Evolutionary conservation across 2,329 filamentous ascomycete species (phyloP).

Genomic region (Colletotrichum agaves): DNA sequence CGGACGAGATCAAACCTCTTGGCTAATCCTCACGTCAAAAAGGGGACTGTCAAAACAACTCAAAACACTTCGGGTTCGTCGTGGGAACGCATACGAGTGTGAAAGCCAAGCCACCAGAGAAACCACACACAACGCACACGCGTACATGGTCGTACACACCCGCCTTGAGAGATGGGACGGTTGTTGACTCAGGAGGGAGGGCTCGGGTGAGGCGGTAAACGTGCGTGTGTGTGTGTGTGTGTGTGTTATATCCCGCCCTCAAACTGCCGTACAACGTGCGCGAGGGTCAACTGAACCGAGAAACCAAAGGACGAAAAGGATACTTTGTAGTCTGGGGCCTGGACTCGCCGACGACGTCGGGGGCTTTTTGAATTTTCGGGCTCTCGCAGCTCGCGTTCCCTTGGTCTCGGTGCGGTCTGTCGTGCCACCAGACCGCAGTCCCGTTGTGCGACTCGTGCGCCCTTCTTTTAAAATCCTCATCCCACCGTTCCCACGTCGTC

Average conservation of each 20-base stretch:
- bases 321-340: no score
- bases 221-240: no score
- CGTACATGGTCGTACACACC: no score
- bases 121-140: no score
- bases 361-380: no score
- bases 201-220: background rate
- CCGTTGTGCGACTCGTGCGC: no score
- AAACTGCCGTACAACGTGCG: background rate
- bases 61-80: constrained; percentile 19
- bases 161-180: background rate
- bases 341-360: no score
- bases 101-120: no score
- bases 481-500: no score
- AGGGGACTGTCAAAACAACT: constrained; percentile 11
- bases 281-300: background rate
- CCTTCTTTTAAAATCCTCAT: no score
- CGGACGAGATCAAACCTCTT: constrained; percentile 4
- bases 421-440: background rate
- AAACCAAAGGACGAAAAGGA: no score
- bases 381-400: background rate
- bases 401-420: constrained; percentile 8
- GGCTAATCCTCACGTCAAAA: constrained; percentile 22
- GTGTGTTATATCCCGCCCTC: background rate
- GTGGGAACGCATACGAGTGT: no score
- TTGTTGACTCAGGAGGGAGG: background rate